A percentile compares a stretch with the other conserved stretches of the same genome.
phyloP scores from a whole-genome alignment of 148 eudicot genomes.

The Bassia scoparia region DNA sequence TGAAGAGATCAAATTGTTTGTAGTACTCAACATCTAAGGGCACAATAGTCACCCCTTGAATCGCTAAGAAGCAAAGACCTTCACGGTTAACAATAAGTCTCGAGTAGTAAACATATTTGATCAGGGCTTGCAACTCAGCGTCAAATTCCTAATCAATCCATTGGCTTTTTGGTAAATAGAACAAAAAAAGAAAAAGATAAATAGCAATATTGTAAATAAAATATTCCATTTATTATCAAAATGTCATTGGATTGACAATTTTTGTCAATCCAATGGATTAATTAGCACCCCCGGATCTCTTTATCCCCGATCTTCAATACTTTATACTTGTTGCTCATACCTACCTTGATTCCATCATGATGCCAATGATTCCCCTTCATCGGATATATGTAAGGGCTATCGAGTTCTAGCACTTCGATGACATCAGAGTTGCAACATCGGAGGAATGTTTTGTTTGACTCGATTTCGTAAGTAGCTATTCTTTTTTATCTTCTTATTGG shows the following conservation, averaged over 20 bases:
- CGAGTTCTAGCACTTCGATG: conserved; percentile 15
- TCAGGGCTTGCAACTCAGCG: not conserved
- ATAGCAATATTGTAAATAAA: too few relatives aligned
- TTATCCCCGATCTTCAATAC: not conserved
- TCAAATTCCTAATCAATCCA: too few relatives aligned
- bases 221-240: too few relatives aligned
- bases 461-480: too few relatives aligned
- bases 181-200: too few relatives aligned
- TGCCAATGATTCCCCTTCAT: conserved; percentile 4
- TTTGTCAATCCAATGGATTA: too few relatives aligned
- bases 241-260: too few relatives aligned
- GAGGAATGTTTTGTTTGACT: too few relatives aligned
- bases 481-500: too few relatives aligned
- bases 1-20: not conserved
- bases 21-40: not conserved
- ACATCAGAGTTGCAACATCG: too few relatives aligned
- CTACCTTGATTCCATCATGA: not conserved
- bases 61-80: conserved; percentile 14
- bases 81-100: conserved; percentile 13
- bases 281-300: not conserved
- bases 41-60: not conserved
- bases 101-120: not conserved
- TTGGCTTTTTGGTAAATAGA: too few relatives aligned
- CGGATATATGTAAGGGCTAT: not conserved
- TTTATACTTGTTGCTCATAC: not conserved